Percentiles rank a stretch among this genome's conserved stretches.
Evolutionary conservation across 2,329 filamentous ascomycete species (phyloP).

Genomic region (Chaetomiaceae sp.): DNA sequence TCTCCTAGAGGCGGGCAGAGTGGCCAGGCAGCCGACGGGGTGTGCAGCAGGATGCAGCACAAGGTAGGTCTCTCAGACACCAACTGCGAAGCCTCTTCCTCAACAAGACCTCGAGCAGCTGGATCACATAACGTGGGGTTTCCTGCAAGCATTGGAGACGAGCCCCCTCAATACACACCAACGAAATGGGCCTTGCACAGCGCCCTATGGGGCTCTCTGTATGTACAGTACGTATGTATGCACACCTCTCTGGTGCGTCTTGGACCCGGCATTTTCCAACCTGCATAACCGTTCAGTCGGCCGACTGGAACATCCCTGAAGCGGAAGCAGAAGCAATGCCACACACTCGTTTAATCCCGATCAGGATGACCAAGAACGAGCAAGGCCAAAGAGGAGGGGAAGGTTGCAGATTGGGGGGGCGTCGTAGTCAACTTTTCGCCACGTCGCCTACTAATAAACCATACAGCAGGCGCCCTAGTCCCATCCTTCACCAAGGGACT

Average conservation of each 20-base stretch:
- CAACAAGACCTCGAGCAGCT: neutral
- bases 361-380: neutral
- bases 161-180: neutral
- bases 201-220: no score
- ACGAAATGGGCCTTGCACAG: neutral
- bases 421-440: no score
- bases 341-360: conserved; percentile 14
- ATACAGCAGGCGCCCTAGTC: neutral
- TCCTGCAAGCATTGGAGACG: neutral
- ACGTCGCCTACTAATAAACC: no score
- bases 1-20: neutral
- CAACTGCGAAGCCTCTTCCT: neutral
- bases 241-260: no score
- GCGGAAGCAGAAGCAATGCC: conserved; percentile 22
- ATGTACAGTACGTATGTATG: no score
- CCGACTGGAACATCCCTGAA: conserved; percentile 19
- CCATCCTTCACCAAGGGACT: no score
- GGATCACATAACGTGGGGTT: neutral
- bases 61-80: neutral
- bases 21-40: neutral
- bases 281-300: conserved; percentile 25
- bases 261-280: conserved; percentile 20
- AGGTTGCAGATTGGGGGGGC: no score
- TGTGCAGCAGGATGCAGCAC: neutral
- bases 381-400: neutral